phyloP scores from a whole-genome alignment of 345 rosid genomes.

The Orychophragmus violaceus region DNA sequence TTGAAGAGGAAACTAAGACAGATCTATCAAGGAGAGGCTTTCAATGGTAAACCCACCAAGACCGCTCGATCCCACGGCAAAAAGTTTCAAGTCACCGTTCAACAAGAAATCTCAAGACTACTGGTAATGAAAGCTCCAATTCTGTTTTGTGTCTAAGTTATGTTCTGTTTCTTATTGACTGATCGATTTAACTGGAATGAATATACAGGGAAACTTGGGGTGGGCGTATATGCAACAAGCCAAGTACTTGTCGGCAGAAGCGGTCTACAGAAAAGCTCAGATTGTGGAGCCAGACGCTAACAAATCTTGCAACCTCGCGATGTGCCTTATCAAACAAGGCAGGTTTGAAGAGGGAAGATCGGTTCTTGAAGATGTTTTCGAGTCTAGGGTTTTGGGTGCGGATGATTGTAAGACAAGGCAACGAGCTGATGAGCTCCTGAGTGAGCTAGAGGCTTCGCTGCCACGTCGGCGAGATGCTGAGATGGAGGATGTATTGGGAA shows the following conservation, averaged over 20 bases:
- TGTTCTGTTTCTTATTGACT: neutral
- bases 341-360: slow-evolving; percentile 50
- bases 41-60: slow-evolving; percentile 82
- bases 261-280: slow-evolving; percentile 70
- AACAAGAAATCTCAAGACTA: slow-evolving; percentile 81
- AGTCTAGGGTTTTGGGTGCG: slow-evolving; percentile 47
- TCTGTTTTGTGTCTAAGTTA: neutral
- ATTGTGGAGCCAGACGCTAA: slow-evolving; percentile 85
- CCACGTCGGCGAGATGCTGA: slow-evolving; percentile 18
- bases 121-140: slow-evolving; percentile 37
- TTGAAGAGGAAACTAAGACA: slow-evolving; percentile 70
- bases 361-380: slow-evolving; percentile 39
- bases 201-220: slow-evolving; percentile 79
- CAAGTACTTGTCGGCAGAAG: slow-evolving; percentile 79
- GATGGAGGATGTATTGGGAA: slow-evolving; percentile 30
- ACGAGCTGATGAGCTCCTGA: slow-evolving; percentile 50
- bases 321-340: slow-evolving; percentile 65
- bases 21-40: slow-evolving; percentile 81
- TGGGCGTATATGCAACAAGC: slow-evolving; percentile 97
- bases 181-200: neutral
- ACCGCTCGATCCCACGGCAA: slow-evolving; percentile 96
- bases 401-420: slow-evolving; percentile 46
- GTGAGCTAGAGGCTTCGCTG: slow-evolving; percentile 36
- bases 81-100: slow-evolving; percentile 85
- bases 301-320: slow-evolving; percentile 75